Evolutionary conservation across 768 basidiomycete species (phyloP).

Genomic region (Phaeotremella skinneri): DNA sequence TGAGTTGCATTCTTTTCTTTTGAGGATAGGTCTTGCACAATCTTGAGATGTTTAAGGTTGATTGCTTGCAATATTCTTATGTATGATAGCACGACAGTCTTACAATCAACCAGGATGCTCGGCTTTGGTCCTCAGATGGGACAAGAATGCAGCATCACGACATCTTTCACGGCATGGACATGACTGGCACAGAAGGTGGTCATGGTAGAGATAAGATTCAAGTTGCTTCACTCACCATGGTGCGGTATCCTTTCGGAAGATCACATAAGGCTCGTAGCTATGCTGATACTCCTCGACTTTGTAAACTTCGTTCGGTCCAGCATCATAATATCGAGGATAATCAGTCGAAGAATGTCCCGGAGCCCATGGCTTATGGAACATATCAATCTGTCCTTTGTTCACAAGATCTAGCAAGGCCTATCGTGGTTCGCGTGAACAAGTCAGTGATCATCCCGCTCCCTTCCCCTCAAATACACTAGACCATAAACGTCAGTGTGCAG

Average conservation of each 20-base stretch:
- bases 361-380: constrained; percentile 76
- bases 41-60: no score
- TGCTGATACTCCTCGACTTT: constrained; percentile 70
- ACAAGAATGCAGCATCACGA: background rate
- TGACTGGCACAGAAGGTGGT: constrained; percentile 4
- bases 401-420: constrained; percentile 61
- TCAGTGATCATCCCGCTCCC: constrained; percentile 33
- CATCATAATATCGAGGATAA: constrained; percentile 65
- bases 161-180: background rate
- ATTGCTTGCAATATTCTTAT: no score
- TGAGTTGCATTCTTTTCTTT: no score
- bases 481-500: no score
- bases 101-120: background rate
- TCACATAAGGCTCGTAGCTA: constrained; percentile 83
- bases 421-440: constrained; percentile 29
- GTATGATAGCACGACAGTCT: background rate
- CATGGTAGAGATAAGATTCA: no score
- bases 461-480: no score
- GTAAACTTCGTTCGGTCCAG: constrained; percentile 66
- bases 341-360: constrained; percentile 80
- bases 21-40: no score
- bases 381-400: constrained; percentile 59
- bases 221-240: constrained; percentile 60
- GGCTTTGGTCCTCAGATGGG: background rate
- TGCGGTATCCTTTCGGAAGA: constrained; percentile 70